Conservation (phyloP, 2,329 filamentous ascomycete genomes). For the Nemania sp. region DNA sequence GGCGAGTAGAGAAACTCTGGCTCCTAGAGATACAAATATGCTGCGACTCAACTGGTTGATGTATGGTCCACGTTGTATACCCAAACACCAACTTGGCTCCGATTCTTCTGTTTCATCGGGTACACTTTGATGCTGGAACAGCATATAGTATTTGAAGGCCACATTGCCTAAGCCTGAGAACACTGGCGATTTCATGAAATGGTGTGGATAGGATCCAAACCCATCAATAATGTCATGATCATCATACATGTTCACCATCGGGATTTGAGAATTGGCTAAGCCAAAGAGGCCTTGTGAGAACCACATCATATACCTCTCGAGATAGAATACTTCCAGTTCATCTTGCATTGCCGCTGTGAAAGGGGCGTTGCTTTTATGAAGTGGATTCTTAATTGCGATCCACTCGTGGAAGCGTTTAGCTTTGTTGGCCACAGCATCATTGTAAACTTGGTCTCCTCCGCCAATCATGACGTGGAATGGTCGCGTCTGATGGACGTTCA, state of each 20-base stretch:
- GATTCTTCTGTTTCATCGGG: conserved; percentile 76
- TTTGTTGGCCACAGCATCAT: conserved; percentile 78
- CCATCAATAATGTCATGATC: conserved; percentile 93
- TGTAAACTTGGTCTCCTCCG: conserved; percentile 96
- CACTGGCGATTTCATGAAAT: conserved; percentile 88
- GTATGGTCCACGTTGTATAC: conserved; percentile 79
- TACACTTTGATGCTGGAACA: conserved; percentile 95
- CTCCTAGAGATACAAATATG: conserved; percentile 81
- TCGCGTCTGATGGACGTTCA: conserved; percentile 86
- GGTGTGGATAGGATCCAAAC: conserved; percentile 88
- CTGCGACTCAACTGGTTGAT: conserved; percentile 85
- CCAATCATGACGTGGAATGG: conserved; percentile 99
- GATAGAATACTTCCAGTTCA: conserved; percentile 85
- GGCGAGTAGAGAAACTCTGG: conserved; percentile 78
- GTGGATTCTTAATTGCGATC: conserved; percentile 77
- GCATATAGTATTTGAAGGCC: conserved; percentile 97
- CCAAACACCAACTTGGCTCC: conserved; percentile 91
- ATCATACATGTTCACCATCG: conserved; percentile 98
- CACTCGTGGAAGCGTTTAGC: conserved; percentile 80
- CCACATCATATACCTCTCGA: conserved; percentile 89
- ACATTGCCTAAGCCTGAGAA: conserved; percentile 88
- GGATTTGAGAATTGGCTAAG: conserved; percentile 91
- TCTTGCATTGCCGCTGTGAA: conserved; percentile 83
- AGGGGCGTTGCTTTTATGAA: conserved; percentile 76
- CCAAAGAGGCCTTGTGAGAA: conserved; percentile 94